Conservation (phyloP, 2,329 filamentous ascomycete genomes). For the Amauroascus verrucosus region DNA sequence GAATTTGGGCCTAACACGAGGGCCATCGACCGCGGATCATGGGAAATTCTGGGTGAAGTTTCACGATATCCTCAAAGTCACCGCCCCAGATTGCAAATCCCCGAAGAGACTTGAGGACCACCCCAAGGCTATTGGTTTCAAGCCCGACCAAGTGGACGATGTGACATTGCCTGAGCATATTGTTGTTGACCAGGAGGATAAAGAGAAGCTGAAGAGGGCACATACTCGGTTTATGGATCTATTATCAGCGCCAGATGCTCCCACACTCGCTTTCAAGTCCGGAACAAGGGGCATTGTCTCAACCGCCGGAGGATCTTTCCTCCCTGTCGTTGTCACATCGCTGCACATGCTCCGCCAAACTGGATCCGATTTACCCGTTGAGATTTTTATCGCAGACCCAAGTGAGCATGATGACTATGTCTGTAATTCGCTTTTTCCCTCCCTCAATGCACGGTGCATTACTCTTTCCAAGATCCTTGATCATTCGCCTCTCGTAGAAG, state of each 20-base stretch:
- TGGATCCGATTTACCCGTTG: slow-evolving; percentile 29
- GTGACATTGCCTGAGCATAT: slow-evolving; percentile 16
- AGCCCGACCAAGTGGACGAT: slow-evolving; percentile 14
- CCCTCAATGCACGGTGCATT: slow-evolving; percentile 26
- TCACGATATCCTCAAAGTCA: slow-evolving; percentile 15
- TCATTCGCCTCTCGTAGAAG: slow-evolving; percentile 36
- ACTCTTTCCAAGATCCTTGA: slow-evolving; percentile 28
- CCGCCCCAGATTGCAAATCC: slow-evolving; percentile 15
- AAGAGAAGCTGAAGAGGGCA: slow-evolving; percentile 14
- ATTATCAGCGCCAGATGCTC: slow-evolving; percentile 11
- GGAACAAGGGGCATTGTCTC: slow-evolving; percentile 16
- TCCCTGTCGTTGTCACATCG: slow-evolving; percentile 27
- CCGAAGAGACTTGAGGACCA: slow-evolving; percentile 14
- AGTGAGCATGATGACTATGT: slow-evolving; percentile 25
- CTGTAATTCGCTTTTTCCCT: slow-evolving; percentile 25
- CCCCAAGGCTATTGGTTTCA: slow-evolving; percentile 15
- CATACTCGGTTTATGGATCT: slow-evolving; percentile 14
- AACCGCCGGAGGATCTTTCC: slow-evolving; percentile 19
- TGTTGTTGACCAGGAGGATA: slow-evolving; percentile 13
- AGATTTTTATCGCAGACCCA: slow-evolving; percentile 26
- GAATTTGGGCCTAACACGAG: not conserved
- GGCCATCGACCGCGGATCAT: slow-evolving; percentile 10
- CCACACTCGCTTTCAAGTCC: slow-evolving; percentile 11
- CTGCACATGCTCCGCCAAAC: slow-evolving; percentile 29
- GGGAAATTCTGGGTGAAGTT: slow-evolving; percentile 16